phyloP scores from a whole-genome alignment of 768 basidiomycete species.

The Jaapia argillacea region DNA sequence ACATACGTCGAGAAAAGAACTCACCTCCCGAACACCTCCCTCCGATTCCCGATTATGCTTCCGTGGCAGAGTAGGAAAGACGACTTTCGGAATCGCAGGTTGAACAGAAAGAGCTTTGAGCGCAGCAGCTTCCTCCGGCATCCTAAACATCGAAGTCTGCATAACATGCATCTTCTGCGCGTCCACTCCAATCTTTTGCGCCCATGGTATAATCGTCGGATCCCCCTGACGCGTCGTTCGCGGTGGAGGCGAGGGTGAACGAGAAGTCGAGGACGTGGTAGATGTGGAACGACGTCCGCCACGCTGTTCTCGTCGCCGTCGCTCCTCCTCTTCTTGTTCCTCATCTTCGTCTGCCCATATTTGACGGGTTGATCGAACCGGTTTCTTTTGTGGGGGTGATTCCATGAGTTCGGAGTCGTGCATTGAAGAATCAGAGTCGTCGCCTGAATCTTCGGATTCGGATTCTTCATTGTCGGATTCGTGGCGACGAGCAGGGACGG shows the following conservation, averaged over 20 bases:
- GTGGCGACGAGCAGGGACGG: background rate
- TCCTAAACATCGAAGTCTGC: slow-evolving; percentile 80
- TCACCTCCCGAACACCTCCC: slow-evolving; percentile 52
- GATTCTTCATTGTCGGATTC: slow-evolving; percentile 24
- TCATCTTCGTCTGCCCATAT: background rate
- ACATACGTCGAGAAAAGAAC: too few relatives aligned
- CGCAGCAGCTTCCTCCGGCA: slow-evolving; percentile 63
- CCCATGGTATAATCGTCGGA: slow-evolving; percentile 57
- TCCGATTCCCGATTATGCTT: slow-evolving; percentile 78
- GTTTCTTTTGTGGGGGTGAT: background rate
- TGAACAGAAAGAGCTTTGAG: too few relatives aligned
- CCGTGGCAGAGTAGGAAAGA: too few relatives aligned
- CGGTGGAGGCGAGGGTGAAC: slow-evolving; percentile 13
- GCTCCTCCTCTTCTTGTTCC: background rate
- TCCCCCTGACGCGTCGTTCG: slow-evolving; percentile 23
- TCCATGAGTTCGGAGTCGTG: slow-evolving; percentile 25
- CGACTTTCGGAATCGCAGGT: too few relatives aligned
- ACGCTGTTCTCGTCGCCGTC: background rate
- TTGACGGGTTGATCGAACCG: too few relatives aligned
- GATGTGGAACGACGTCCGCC: slow-evolving; percentile 22
- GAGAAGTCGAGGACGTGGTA: slow-evolving; percentile 23
- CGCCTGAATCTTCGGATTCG: slow-evolving; percentile 18
- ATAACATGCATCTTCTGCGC: slow-evolving; percentile 87
- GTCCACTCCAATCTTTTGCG: slow-evolving; percentile 67
- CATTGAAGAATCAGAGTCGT: background rate